Percentiles rank a stretch among this genome's conserved stretches.
Evolutionary conservation across 106 monocot genomes (phyloP).

Genomic region (Chionographis japonica): DNA sequence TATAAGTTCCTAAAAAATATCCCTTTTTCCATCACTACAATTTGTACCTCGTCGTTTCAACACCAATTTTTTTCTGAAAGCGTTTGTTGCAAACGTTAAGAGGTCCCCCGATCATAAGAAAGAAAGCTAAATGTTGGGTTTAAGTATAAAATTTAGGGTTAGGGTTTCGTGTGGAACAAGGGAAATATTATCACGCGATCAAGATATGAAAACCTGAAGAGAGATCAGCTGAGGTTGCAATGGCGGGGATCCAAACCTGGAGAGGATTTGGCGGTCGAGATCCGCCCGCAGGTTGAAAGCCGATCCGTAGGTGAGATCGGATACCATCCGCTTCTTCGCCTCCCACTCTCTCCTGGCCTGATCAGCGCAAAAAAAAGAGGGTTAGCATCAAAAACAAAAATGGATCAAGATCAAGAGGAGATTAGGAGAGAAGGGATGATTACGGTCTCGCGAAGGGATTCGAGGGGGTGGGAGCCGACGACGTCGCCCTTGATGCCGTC

Average conservation of each 20-base stretch:
- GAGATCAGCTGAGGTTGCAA: too few relatives aligned
- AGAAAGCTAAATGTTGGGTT: too few relatives aligned
- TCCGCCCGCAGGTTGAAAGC: slow-evolving; percentile 75
- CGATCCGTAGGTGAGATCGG: slow-evolving; percentile 67
- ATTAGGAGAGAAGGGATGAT: background rate
- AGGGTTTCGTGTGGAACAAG: too few relatives aligned
- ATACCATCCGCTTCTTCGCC: slow-evolving; percentile 67
- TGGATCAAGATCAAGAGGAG: slow-evolving; percentile 4
- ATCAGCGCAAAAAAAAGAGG: background rate
- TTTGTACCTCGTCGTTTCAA: too few relatives aligned
- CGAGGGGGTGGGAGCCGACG: slow-evolving; percentile 70
- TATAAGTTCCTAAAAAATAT: too few relatives aligned
- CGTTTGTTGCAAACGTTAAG: too few relatives aligned
- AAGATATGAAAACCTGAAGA: too few relatives aligned
- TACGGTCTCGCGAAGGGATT: slow-evolving; percentile 52
- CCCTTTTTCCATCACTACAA: too few relatives aligned
- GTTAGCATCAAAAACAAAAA: slow-evolving; percentile 1
- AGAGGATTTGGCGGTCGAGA: slow-evolving; percentile 84
- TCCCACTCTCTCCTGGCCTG: slow-evolving; percentile 49
- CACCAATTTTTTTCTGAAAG: too few relatives aligned
- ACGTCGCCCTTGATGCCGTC: slow-evolving; percentile 71
- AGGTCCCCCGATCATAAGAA: too few relatives aligned
- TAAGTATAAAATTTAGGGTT: too few relatives aligned
- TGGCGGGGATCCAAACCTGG: slow-evolving; percentile 36
- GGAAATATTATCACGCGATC: too few relatives aligned